Evolutionary conservation across 306 rosid genomes (phyloP), one percentile per base, ranked within the genome.

Genomic region (Prunus mume): DNA sequence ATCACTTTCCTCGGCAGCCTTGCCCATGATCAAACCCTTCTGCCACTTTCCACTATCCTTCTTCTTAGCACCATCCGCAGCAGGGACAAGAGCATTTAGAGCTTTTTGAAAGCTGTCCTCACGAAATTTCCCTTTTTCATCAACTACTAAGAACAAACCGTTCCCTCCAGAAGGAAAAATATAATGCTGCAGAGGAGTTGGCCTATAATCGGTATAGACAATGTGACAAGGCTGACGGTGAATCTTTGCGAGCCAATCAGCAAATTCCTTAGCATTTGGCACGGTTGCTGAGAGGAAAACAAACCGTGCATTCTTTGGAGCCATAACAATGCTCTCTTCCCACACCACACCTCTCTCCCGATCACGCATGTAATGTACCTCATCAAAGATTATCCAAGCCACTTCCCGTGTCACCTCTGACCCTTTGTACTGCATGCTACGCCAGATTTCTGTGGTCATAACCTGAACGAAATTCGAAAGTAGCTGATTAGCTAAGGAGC

Each of bases 251-350:
- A 95, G 97, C 98, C 98, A 95, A 83, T 92, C 93, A 8, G 97
- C 90, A 80, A 95, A 95, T 69, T 95, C 98, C 72, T 86, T 92
- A 2, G 98, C 96, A 88, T 95, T 95, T 38, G 99, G 97, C 50
- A 95, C 97, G 0, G 97, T 95, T 70, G 99, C 99, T 6, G 97
- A 95, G 10, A 95, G 91, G 88, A 95, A 95, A 28, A 89, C 99
- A 72, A 95, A 90, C 54, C 96, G 91, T 45, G 97, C 84, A 77
- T 92, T 90, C 87, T 92, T 95, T 22, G 97, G 97, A 15, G 99
- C 89, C 97, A 95, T 87, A 75, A 95, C 96, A 85, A 95, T 95
- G 88, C 99, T 92, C 82, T 95, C 99, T 76, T 95, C 99, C 97
- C 99, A 95, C 12, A 95, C 99, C 13, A 95, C 99, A 12, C 99